Conservation (phyloP, 257 asterid genomes). For the Ligustrum vulgare region DNA sequence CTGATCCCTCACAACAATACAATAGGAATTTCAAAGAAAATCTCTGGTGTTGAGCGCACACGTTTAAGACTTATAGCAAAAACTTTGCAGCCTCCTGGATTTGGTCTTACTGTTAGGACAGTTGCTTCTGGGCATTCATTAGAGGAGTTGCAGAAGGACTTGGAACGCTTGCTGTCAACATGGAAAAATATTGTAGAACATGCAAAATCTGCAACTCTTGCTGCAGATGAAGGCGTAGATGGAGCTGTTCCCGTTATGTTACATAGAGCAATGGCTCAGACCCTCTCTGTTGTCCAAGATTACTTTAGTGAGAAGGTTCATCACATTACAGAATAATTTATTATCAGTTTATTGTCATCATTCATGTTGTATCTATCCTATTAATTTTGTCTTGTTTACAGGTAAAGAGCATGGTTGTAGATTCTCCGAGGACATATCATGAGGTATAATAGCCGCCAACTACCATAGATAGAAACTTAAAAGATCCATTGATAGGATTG, state of each 20-base stretch:
- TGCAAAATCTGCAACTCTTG: conserved; percentile 95
- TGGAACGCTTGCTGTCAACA: conserved; percentile 76
- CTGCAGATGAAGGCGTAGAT: conserved; percentile 94
- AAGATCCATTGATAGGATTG: not conserved
- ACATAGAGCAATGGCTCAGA: conserved; percentile 94
- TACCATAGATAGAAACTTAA: conserved; percentile 3
- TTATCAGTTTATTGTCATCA: conserved; percentile 1
- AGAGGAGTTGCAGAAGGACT: conserved; percentile 85
- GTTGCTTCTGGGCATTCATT: conserved; percentile 88
- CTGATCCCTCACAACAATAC: conserved; percentile 60
- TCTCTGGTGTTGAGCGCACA: conserved; percentile 85
- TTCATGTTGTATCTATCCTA: conserved; percentile 21
- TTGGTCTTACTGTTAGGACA: conserved; percentile 89
- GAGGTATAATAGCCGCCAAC: conserved; percentile 59
- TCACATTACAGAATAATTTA: not conserved
- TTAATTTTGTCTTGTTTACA: conserved; percentile 38
- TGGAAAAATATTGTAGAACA: conserved; percentile 87
- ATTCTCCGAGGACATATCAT: conserved; percentile 91
- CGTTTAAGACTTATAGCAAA: conserved; percentile 84
- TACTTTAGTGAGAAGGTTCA: conserved; percentile 82
- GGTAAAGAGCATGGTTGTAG: conserved; percentile 90
- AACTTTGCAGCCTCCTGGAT: conserved; percentile 86
- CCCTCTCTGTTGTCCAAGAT: conserved; percentile 93
- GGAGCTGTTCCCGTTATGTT: conserved; percentile 91
- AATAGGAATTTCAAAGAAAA: conserved; percentile 90